These are phyloP conservation scores for Psilocybe tampanensis DNA, from an alignment of 768 basidiomycete genomes.

Conservation along the genomic window DNA sequence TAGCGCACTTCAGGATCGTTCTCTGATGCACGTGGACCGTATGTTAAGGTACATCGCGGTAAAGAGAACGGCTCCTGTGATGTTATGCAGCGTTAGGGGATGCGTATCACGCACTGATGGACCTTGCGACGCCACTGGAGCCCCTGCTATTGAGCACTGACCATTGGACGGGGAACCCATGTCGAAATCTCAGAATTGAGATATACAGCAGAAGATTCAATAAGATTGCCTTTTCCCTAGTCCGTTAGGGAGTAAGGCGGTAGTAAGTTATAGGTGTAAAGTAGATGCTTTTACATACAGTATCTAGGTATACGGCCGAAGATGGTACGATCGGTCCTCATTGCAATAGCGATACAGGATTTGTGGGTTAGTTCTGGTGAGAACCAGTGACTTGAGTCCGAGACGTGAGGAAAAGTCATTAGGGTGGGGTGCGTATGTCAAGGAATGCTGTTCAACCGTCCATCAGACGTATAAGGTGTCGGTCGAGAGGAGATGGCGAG, in stretches of 20 bases:
- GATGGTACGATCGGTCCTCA: constrained; percentile 17
- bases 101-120: constrained; percentile 2
- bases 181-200: neutral
- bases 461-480: constrained; percentile 45
- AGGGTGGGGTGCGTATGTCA: constrained; percentile 28
- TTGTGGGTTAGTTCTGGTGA: constrained; percentile 13
- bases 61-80: neutral
- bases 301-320: constrained; percentile 30
- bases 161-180: neutral
- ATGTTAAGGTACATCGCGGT: constrained; percentile 2
- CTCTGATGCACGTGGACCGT: constrained; percentile 7
- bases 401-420: constrained; percentile 9
- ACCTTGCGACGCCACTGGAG: constrained; percentile 9
- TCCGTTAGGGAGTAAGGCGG: constrained; percentile 9
- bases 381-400: constrained; percentile 17
- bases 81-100: neutral
- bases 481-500: constrained; percentile 33
- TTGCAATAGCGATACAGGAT: constrained; percentile 30
- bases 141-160: neutral
- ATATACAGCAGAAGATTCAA: constrained; percentile 10
- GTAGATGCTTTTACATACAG: constrained; percentile 26
- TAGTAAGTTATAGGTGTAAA: constrained; percentile 15
- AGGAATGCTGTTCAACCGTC: constrained; percentile 47
- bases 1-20: neutral
- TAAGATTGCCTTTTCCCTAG: constrained; percentile 8